Evolutionary conservation across 2,329 filamentous ascomycete genomes (phyloP).

Genomic region (Aureobasidium sp.): DNA sequence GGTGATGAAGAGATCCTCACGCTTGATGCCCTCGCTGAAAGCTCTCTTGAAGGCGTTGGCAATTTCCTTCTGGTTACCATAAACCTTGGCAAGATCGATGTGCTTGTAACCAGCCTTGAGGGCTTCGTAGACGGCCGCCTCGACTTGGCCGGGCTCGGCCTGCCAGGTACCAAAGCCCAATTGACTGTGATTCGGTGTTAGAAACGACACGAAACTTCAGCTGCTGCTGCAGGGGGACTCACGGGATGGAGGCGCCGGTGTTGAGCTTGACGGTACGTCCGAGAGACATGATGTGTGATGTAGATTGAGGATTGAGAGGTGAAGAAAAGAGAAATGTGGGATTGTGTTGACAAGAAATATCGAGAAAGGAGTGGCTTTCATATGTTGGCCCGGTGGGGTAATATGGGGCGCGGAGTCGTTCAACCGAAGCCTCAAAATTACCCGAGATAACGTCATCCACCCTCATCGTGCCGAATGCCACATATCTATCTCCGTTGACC

Average conservation of each 20-base stretch:
- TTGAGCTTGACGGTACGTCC: constrained; percentile 23
- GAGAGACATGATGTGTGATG: constrained; percentile 11
- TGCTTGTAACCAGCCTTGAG: constrained; percentile 18
- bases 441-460: not conserved
- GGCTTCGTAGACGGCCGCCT: constrained; percentile 59
- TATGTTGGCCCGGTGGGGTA: not conserved
- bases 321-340: not conserved
- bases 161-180: constrained; percentile 76
- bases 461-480: not conserved
- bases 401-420: not conserved
- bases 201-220: not conserved
- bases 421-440: not conserved
- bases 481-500: not conserved
- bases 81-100: constrained; percentile 60
- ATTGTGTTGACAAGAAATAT: not conserved
- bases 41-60: constrained; percentile 67
- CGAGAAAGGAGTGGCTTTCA: not conserved
- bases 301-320: not conserved
- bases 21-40: constrained; percentile 56
- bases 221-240: not conserved
- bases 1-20: constrained; percentile 65
- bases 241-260: constrained; percentile 32
- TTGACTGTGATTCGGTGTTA: constrained; percentile 11
- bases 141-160: constrained; percentile 60
- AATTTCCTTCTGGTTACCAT: constrained; percentile 71